These are phyloP conservation scores for Casuarina cunninghamiana DNA, from an alignment of 306 rosid species.

Conservation along the genomic window DNA sequence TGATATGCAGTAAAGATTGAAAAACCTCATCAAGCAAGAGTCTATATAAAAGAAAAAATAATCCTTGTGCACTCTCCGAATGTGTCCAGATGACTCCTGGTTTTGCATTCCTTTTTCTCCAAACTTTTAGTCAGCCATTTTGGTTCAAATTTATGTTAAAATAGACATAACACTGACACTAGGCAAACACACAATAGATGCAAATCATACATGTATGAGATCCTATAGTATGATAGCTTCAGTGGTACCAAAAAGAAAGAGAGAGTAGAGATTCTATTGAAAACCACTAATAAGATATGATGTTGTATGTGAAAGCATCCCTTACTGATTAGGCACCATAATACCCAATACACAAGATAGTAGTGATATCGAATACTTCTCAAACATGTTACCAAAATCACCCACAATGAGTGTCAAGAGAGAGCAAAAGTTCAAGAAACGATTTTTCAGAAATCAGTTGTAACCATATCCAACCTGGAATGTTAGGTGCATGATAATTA, in stretches of 20 bases:
- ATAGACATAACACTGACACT: neutral
- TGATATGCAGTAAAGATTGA: neutral
- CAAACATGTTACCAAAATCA: neutral
- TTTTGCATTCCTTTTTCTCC: neutral
- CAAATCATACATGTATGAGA: neutral
- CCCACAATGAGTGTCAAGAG: neutral
- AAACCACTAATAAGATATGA: neutral
- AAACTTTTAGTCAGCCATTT: neutral
- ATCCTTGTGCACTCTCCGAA: neutral
- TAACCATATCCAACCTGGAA: constrained; percentile 51
- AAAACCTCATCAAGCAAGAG: neutral
- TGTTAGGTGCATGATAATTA: constrained; percentile 42
- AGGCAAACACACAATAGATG: constrained; percentile 3
- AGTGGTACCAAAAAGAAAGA: neutral
- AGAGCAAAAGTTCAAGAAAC: neutral
- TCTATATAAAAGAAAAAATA: neutral
- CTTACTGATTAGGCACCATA: too few species aligned
- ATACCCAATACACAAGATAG: neutral
- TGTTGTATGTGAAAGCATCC: too few species aligned
- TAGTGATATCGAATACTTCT: neutral
- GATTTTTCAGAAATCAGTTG: neutral
- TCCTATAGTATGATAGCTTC: neutral
- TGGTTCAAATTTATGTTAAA: neutral
- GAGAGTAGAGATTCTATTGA: neutral
- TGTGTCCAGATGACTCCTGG: neutral